Evolutionary conservation across 2,329 filamentous ascomycete genomes (phyloP).

Genomic region (Claviceps humidiphila): DNA sequence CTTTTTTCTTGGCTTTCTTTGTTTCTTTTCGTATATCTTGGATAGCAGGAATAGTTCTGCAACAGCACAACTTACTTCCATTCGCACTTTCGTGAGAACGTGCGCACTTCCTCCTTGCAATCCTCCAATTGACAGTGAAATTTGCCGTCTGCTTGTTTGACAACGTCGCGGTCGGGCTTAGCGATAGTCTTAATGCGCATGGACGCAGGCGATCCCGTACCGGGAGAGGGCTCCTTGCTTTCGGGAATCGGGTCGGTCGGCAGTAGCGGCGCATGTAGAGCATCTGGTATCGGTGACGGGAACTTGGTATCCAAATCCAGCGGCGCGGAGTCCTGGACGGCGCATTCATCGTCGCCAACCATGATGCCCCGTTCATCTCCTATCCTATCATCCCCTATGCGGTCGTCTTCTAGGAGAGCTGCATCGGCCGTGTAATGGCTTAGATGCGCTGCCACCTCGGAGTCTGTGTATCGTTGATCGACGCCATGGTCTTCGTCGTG

Average conservation of each 20-base stretch:
- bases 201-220: slow-evolving; percentile 18
- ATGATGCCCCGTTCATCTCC: slow-evolving; percentile 14
- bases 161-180: slow-evolving; percentile 44
- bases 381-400: slow-evolving; percentile 5
- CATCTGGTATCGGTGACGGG: slow-evolving; percentile 21
- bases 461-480: slow-evolving; percentile 29
- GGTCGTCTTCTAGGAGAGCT: slow-evolving; percentile 9
- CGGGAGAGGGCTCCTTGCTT: slow-evolving; percentile 22
- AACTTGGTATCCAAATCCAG: slow-evolving; percentile 25
- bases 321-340: slow-evolving; percentile 22
- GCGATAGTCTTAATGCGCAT: slow-evolving; percentile 38
- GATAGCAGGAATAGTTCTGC: background rate
- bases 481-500: slow-evolving; percentile 27
- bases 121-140: slow-evolving; percentile 60
- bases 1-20: background rate
- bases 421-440: slow-evolving; percentile 29
- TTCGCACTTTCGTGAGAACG: slow-evolving; percentile 76
- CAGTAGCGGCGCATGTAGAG: slow-evolving; percentile 18
- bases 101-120: slow-evolving; percentile 50
- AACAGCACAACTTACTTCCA: slow-evolving; percentile 60
- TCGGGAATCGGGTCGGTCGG: slow-evolving; percentile 20
- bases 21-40: slow-evolving; percentile 6
- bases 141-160: slow-evolving; percentile 57
- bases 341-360: slow-evolving; percentile 21
- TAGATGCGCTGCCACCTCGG: slow-evolving; percentile 29